Base-by-base conservation (phyloP, 2,329 filamentous ascomycete genomes). In the Cladosporium sp. region DNA sequence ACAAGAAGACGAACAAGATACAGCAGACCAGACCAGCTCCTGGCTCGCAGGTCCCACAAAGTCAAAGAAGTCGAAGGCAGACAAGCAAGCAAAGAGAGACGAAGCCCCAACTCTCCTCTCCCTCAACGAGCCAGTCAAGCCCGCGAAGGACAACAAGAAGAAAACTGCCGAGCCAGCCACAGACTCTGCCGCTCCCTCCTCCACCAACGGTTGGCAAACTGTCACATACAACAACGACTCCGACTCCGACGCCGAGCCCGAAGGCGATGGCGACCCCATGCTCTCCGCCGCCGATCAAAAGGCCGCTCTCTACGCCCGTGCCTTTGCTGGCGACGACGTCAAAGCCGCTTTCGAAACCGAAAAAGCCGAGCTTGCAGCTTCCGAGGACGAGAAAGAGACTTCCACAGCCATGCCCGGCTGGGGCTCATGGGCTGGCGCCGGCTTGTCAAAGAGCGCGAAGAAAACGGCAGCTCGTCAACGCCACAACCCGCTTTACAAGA, bases 351-450 rank as follows among this genome's bases (percentile, higher is more conserved):
- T 97, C 69, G 83, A 84, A 58, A 80, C 80, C 36, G 92, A 97
- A 70, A 97, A 97, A 75, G 81, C 80, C 15, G 83, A 84, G 50
- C 78, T 83, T 1, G 83, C 85, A 17, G 81, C 83, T 28, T 89
- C 90, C 17, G 91, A 97, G 72, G 91, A 89, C 64, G 89, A 95
- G 69, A 88, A 94, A 73, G 78, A 90, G 57, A 76, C 91, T 28
- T 91, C 93, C 70, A 88, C 88, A 63, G 89, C 89, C n/a, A 80
- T 99, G 5, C 91, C 91, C 0, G 94, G 94, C 45, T 99, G 94
- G 94, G 94, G 94, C 63, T 86, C 81, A 67, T 97, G 94, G 94
- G 83, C 89, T 4, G 94, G 94, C 61, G 85, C 89, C 15, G 93
- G 92, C 17, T 79, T 97, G 62, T 88, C 84, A 72, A 86, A 84